phyloP scores from a whole-genome alignment of 768 basidiomycete species.

The Auricularia sp. region DNA sequence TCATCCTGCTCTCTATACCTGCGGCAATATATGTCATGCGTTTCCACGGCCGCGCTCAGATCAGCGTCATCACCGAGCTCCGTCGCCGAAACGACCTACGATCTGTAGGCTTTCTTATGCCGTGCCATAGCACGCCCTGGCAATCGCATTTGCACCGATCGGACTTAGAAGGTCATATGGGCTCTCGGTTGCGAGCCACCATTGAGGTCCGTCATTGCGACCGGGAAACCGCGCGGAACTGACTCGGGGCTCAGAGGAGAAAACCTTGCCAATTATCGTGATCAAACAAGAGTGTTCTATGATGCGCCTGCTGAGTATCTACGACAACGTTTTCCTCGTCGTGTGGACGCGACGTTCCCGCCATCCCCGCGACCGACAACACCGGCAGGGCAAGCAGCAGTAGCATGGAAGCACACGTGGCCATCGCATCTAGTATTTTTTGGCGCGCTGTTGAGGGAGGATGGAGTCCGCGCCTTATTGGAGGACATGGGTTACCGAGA shows the following conservation, averaged over 20 bases:
- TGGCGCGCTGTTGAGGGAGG: constrained; percentile 55
- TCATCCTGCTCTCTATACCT: constrained; percentile 49
- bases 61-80: constrained; percentile 63
- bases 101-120: constrained; percentile 78
- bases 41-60: constrained; percentile 73
- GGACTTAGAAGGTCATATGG: constrained; percentile 66
- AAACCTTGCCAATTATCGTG: constrained; percentile 48
- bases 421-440: constrained; percentile 78
- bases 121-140: constrained; percentile 94
- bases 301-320: constrained; percentile 60
- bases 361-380: constrained; percentile 43
- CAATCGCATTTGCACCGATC: constrained; percentile 75
- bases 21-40: constrained; percentile 59
- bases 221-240: neutral
- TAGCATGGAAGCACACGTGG: constrained; percentile 63
- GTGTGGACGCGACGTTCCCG: constrained; percentile 56
- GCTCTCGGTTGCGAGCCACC: constrained; percentile 91
- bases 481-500: constrained; percentile 50
- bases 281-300: constrained; percentile 81
- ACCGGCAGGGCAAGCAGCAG: constrained; percentile 13
- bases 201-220: constrained; percentile 39
- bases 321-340: constrained; percentile 49
- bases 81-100: constrained; percentile 40
- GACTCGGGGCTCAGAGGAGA: constrained; percentile 30
- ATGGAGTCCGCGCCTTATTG: constrained; percentile 40